Evolutionary conservation across 306 rosid genomes (phyloP).

Genomic region (Canavalia gladiata): DNA sequence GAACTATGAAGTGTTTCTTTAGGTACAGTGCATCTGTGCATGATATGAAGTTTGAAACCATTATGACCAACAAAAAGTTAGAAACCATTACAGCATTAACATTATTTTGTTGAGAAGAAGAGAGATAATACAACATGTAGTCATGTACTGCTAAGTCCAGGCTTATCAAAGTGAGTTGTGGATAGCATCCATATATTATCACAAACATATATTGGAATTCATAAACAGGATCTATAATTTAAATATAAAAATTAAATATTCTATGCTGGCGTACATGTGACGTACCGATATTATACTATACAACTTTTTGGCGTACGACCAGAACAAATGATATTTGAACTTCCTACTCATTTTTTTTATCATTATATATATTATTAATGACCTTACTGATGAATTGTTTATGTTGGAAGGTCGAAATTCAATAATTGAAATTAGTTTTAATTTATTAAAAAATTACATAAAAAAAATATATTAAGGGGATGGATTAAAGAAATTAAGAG

Average conservation of each 20-base stretch:
- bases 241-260: neutral
- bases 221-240: neutral
- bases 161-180: neutral
- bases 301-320: too few relatives aligned
- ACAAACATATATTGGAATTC: neutral
- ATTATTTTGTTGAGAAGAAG: neutral
- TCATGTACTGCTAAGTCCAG: neutral
- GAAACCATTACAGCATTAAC: neutral
- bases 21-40: constrained; percentile 11
- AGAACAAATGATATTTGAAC: too few relatives aligned
- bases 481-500: neutral
- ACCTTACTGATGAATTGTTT: too few relatives aligned
- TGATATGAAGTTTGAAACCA: constrained; percentile 11
- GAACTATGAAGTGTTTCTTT: neutral
- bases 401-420: neutral
- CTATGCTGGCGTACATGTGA: neutral
- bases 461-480: neutral
- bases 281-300: neutral
- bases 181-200: neutral
- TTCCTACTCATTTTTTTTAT: too few relatives aligned
- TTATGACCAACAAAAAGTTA: neutral
- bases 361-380: neutral
- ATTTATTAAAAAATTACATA: neutral
- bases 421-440: too few relatives aligned
- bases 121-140: too few relatives aligned